These are phyloP conservation scores for Cutaneotrichosporon cutaneum DNA, from an alignment of 1,284 basidiomycete species.

Conservation along the genomic window DNA sequence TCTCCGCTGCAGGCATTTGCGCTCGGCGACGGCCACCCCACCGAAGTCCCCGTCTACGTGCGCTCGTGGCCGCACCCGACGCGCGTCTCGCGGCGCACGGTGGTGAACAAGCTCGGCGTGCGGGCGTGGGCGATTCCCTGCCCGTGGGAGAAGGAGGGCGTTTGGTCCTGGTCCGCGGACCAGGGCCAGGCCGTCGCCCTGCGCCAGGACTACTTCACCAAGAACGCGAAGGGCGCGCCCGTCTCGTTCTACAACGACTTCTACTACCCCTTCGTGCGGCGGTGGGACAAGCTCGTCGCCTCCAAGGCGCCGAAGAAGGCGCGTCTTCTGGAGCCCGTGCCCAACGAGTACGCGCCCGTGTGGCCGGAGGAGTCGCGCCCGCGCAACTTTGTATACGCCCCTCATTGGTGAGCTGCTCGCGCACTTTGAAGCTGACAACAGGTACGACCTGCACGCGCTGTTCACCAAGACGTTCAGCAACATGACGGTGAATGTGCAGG, in stretches of 20 bases:
- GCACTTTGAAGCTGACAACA: slow-evolving; percentile 55
- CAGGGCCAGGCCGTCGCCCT: slow-evolving; percentile 72
- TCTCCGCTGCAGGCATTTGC: slow-evolving; percentile 81
- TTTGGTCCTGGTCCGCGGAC: slow-evolving; percentile 82
- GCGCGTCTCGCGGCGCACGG: slow-evolving; percentile 52
- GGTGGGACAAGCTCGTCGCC: slow-evolving; percentile 69
- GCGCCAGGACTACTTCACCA: slow-evolving; percentile 80
- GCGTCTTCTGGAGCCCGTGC: slow-evolving; percentile 79
- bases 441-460: slow-evolving; percentile 79
- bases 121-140: slow-evolving; percentile 73
- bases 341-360: slow-evolving; percentile 84
- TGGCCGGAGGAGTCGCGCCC: slow-evolving; percentile 68
- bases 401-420: slow-evolving; percentile 68
- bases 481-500: slow-evolving; percentile 87
- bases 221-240: slow-evolving; percentile 64
- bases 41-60: slow-evolving; percentile 68
- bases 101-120: slow-evolving; percentile 57
- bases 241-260: slow-evolving; percentile 81
- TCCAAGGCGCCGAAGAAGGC: slow-evolving; percentile 49
- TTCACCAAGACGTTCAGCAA: slow-evolving; percentile 77
- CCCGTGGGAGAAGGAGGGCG: slow-evolving; percentile 86
- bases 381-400: slow-evolving; percentile 77
- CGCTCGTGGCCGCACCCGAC: slow-evolving; percentile 84
- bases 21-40: slow-evolving; percentile 74
- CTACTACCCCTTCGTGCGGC: slow-evolving; percentile 75